These are phyloP conservation scores for Cytospora schulzeri DNA, from an alignment of 2,329 filamentous ascomycete species.

Conservation along the genomic window DNA sequence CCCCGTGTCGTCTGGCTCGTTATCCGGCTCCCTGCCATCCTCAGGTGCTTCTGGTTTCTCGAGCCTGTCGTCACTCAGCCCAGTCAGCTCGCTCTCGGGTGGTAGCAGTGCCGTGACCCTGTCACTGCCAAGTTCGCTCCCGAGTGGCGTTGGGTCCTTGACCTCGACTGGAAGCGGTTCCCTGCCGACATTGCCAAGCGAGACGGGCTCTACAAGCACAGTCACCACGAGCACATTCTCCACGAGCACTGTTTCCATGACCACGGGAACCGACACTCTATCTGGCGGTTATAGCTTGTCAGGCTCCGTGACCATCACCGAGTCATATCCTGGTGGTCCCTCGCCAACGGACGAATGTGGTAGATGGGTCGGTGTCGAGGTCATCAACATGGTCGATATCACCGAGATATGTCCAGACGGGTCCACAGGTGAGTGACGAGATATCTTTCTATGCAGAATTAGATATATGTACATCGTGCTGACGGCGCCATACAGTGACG, in stretches of 20 bases:
- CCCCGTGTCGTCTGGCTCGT: not conserved
- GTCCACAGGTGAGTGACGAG: constrained; percentile 19
- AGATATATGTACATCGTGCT: not conserved
- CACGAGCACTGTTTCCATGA: not conserved
- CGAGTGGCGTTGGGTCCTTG: not conserved
- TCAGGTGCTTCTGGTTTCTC: not conserved
- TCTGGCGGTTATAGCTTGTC: constrained; percentile 23
- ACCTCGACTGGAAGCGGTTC: not conserved
- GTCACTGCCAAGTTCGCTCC: not conserved
- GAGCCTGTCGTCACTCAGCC: not conserved
- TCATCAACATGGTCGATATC: constrained; percentile 28
- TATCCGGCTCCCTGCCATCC: constrained; percentile 2
- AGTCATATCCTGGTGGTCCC: constrained; percentile 9
- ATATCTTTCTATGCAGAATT: not conserved
- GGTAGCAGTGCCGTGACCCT: not conserved
- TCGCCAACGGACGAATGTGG: constrained; percentile 14
- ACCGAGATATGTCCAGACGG: constrained; percentile 27
- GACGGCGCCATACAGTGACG: constrained; percentile 12
- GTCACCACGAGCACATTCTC: constrained; percentile 9
- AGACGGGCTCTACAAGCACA: constrained; percentile 5
- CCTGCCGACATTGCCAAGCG: not conserved
- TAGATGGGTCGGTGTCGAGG: constrained; percentile 27
- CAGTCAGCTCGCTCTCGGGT: not conserved
- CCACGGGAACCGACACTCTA: not conserved
- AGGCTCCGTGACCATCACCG: constrained; percentile 11